Percentiles rank a stretch among this genome's conserved stretches.
Evolutionary conservation across 306 rosid species (phyloP).

Genomic region (Styphnolobium japonicum): DNA sequence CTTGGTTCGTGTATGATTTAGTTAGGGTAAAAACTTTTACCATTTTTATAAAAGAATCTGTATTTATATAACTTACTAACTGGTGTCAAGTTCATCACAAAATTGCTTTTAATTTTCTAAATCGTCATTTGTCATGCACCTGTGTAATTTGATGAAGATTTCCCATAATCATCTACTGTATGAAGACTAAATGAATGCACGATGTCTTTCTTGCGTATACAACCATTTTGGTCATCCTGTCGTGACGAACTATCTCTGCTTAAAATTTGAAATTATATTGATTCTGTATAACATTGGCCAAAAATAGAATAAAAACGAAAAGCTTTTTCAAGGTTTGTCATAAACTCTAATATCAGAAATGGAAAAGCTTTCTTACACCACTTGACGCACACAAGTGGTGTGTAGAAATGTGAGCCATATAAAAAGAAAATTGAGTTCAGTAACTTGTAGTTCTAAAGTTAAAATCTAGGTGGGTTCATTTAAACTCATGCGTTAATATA

Average conservation of each 20-base stretch:
- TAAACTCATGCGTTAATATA: background rate
- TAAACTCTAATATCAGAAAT: background rate
- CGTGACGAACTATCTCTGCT: background rate
- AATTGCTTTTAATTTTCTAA: background rate
- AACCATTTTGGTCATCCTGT: background rate
- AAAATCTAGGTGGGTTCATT: no score
- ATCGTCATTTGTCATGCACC: background rate
- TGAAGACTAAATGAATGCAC: background rate
- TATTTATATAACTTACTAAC: constrained; percentile 8
- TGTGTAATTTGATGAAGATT: background rate
- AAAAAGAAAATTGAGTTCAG: background rate
- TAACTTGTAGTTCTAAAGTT: no score
- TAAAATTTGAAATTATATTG: background rate
- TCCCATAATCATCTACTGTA: background rate
- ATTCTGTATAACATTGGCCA: background rate
- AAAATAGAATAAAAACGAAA: background rate
- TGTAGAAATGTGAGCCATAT: background rate
- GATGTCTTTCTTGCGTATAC: background rate
- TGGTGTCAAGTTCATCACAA: background rate
- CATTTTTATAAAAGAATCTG: constrained; percentile 11
- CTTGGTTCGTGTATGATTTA: constrained; percentile 26
- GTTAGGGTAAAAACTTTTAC: constrained; percentile 17
- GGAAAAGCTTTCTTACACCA: background rate
- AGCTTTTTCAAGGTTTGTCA: background rate
- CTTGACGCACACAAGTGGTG: background rate